Evolutionary conservation across 2,329 filamentous ascomycete species (phyloP), one percentile per base, ranked within the genome.

Genomic region (Ascochyta rabiei): DNA sequence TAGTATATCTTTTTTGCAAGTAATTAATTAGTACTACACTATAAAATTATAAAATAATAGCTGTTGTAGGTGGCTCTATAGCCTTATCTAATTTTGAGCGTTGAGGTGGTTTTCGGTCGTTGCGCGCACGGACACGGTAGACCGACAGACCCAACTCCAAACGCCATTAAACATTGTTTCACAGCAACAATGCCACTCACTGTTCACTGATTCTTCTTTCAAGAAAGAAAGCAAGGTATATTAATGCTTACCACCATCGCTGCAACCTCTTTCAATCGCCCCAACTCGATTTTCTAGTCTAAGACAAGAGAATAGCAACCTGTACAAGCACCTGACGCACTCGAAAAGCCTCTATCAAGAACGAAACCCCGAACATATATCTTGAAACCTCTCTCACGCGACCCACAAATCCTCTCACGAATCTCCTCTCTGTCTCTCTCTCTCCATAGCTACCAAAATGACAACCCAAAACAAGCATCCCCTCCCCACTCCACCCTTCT

Each of bases 401-500:
- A 9, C 6, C 21, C 23, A 15, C 6, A 28, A 4, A 15, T 18
- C 15, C 39, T 21, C n/a, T 28, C 39, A 13, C 12, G 13, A 30
- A 30, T 6, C 3, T 30, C 24, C 12, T 15, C 28, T 5, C 12
- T 23, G 8, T 21, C 13, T n/a, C 16, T 28, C 35, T n/a, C n/a
- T n/a, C n/a, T n/a, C n/a, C n/a, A n/a, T 4, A 12, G 33, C 37
- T 34, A 60, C 24, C 16, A 23, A 23, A 4, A 59, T 59, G 57
- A 40, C 52, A 24, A 42, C 24, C 16, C 34, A 38, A 12, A 4
- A 26, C 28, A 30, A 23, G 13, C 35, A 54, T 0, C 26, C 55
- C 10, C 61, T 69, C 34, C 66, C 67, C 8, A 24, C 37, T 3
- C 71, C 72, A 2, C 74, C 75, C 9, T 76, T 77, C 68, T 67